Conservation (phyloP, 306 rosid genomes). For the Vigna hirtella region DNA sequence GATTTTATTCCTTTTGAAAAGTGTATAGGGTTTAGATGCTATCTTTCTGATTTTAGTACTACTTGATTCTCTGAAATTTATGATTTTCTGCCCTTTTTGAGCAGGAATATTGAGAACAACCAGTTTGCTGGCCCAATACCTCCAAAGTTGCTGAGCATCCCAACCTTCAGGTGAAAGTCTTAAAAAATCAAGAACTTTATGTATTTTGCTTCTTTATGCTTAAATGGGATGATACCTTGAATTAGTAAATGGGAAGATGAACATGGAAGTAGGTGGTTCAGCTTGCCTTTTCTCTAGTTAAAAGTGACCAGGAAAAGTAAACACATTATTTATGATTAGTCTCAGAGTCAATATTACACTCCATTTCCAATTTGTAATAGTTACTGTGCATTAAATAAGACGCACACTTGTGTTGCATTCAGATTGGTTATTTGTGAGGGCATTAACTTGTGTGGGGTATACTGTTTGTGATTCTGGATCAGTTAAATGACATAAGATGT, state of each 20-base stretch:
- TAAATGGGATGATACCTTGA: constrained; percentile 33
- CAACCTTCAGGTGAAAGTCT: constrained; percentile 69
- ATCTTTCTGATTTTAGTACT: constrained; percentile 12
- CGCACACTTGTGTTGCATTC: constrained; percentile 12
- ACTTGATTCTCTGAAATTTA: constrained; percentile 31
- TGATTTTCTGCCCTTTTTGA: constrained; percentile 47
- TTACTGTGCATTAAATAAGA: constrained; percentile 27
- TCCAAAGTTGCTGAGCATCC: constrained; percentile 77
- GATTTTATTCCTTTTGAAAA: constrained; percentile 31
- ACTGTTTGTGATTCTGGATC: constrained; percentile 18
- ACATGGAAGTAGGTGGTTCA: constrained; percentile 29
- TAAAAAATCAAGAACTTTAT: constrained; percentile 16
- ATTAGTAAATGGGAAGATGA: constrained; percentile 34
- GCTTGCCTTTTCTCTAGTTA: constrained; percentile 15
- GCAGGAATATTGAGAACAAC: constrained; percentile 92
- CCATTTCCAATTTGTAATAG: constrained; percentile 11
- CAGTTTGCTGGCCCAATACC: constrained; percentile 90
- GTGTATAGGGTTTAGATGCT: constrained; percentile 16
- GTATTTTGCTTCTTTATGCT: constrained; percentile 34
- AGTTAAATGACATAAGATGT: constrained; percentile 8
- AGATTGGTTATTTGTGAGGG: neutral
- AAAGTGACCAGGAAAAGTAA: constrained; percentile 17
- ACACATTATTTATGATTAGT: constrained; percentile 2
- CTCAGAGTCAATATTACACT: constrained; percentile 10
- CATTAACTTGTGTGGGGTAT: constrained; percentile 8